phyloP scores from a whole-genome alignment of 768 basidiomycete genomes.

The Lentinula detonsa region DNA sequence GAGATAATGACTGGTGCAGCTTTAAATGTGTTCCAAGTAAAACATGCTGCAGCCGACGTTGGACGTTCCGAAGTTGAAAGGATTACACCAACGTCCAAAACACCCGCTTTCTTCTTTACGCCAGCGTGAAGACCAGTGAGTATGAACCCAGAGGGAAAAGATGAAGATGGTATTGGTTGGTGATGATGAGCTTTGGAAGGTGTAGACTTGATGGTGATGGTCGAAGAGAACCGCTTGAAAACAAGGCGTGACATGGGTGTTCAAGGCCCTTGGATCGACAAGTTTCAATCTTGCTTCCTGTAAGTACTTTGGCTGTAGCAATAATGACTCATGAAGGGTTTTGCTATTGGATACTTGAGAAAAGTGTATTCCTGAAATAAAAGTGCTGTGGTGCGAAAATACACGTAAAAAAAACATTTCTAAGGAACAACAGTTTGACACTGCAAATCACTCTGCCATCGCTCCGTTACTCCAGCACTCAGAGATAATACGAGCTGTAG shows the following conservation, averaged over 20 bases:
- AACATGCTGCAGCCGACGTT: constrained; percentile 84
- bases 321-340: constrained; percentile 13
- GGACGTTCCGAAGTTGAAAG: constrained; percentile 70
- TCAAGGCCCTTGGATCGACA: background rate
- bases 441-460: constrained; percentile 37
- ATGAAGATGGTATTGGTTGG: constrained; percentile 41
- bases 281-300: constrained; percentile 5
- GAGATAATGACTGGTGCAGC: constrained; percentile 92
- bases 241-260: constrained; percentile 15
- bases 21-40: constrained; percentile 95
- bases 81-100: constrained; percentile 79
- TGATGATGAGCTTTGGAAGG: constrained; percentile 66
- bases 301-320: constrained; percentile 2
- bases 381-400: constrained; percentile 12
- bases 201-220: constrained; percentile 42
- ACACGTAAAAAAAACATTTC: background rate
- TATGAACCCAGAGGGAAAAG: constrained; percentile 73
- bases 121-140: constrained; percentile 77
- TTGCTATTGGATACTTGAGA: constrained; percentile 9
- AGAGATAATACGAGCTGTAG: constrained; percentile 24
- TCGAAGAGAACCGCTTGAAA: constrained; percentile 46
- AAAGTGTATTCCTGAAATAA: constrained; percentile 15
- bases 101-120: constrained; percentile 73
- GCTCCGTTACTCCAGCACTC: constrained; percentile 58
- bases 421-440: background rate